Conservation (phyloP, 1,284 basidiomycete species). For the Moesziomyces parantarcticus region DNA sequence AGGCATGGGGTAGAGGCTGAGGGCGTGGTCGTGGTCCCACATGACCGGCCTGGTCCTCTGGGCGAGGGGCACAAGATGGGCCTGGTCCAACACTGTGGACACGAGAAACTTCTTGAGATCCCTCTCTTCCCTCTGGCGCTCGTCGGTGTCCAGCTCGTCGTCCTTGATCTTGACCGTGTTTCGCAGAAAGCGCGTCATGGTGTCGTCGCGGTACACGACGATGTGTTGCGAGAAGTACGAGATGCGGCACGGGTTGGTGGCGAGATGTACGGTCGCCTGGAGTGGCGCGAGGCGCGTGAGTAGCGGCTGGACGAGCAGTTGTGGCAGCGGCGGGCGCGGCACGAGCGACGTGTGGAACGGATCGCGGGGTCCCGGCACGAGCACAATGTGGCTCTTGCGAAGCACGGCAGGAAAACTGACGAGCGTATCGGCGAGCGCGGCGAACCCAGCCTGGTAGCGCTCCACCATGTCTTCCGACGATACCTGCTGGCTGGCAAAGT, state of each 20-base stretch:
- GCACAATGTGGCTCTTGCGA: conserved; percentile 84
- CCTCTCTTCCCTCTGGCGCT: conserved; percentile 58
- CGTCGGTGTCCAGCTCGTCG: conserved; percentile 42
- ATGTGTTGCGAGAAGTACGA: conserved; percentile 97
- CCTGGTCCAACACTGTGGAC: conserved; percentile 67
- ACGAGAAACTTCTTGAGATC: conserved; percentile 54
- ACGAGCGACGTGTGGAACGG: conserved; percentile 76
- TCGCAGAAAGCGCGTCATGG: conserved; percentile 92
- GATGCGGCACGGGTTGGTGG: conserved; percentile 91
- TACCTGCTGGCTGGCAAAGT: conserved; percentile 82
- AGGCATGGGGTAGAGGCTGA: conserved; percentile 93
- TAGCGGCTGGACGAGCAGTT: conserved; percentile 75
- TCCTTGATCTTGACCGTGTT: conserved; percentile 71
- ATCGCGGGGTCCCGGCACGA: conserved; percentile 93
- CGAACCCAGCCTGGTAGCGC: conserved; percentile 74
- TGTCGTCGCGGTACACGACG: conserved; percentile 90
- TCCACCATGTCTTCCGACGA: conserved; percentile 82
- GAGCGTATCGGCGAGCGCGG: conserved; percentile 82
- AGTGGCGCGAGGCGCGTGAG: conserved; percentile 29
- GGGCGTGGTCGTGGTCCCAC: conserved; percentile 89
- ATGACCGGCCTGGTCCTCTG: conserved; percentile 83
- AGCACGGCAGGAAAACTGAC: conserved; percentile 81
- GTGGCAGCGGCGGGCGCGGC: conserved; percentile 73
- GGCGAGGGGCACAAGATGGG: conserved; percentile 82
- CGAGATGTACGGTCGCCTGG: conserved; percentile 71